Evolutionary conservation across 78 protist species (phyloP).

Genomic region (Trichosphaerium sp.): DNA sequence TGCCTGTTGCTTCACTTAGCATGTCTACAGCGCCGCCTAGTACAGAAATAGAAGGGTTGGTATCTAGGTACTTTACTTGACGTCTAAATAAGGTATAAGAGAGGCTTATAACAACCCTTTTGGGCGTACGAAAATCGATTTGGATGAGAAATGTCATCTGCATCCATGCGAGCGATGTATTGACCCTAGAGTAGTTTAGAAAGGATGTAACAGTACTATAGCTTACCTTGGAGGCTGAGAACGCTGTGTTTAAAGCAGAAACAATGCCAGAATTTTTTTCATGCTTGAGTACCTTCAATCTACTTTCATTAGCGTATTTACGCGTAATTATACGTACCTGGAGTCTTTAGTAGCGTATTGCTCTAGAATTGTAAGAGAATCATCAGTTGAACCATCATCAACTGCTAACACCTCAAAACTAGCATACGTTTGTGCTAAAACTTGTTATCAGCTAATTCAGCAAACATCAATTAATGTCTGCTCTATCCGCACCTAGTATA

Average conservation of each 20-base stretch:
- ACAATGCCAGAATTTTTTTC: conserved; percentile 8
- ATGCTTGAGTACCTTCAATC: background rate
- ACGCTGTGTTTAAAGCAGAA: background rate
- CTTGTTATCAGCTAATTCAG: too few species aligned
- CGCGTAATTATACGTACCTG: too few species aligned
- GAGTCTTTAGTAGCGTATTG: background rate
- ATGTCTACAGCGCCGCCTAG: conserved; percentile 4
- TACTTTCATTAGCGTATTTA: too few species aligned
- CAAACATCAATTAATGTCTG: too few species aligned
- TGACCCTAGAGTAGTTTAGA: background rate
- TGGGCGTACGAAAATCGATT: too few species aligned
- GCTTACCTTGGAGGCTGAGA: background rate
- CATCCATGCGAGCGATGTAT: conserved; percentile 39
- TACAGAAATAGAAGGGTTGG: background rate
- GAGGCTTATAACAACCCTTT: too few species aligned
- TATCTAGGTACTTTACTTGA: conserved; percentile 7
- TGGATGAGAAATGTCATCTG: conserved; percentile 24
- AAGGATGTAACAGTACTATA: too few species aligned
- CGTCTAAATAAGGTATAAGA: too few species aligned
- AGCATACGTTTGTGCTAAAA: conserved; percentile 5
- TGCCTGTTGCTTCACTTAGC: conserved; percentile 1
- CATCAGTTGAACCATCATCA: conserved; percentile 21
- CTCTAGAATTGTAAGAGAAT: background rate
- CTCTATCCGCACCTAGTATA: too few species aligned
- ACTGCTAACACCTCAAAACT: conserved; percentile 14